Base-by-base conservation (phyloP, 2,329 filamentous ascomycete genomes). In the Myriosclerotinia curreyana region DNA sequence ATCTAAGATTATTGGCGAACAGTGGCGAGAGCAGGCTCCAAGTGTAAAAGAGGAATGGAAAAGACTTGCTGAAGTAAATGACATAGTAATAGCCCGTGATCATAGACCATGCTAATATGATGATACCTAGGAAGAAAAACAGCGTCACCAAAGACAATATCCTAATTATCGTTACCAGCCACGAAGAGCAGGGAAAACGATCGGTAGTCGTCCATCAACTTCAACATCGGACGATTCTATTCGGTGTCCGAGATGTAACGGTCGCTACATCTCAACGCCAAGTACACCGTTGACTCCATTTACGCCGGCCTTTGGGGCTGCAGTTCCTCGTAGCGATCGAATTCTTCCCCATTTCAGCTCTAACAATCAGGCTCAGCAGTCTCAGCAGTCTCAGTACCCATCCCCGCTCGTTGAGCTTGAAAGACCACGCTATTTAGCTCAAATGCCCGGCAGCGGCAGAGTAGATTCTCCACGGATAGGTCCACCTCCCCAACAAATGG, bases 81-180 rank as follows among this genome's bases (percentile, higher is more conserved):
- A n/a, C 51, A 42, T 36, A 44, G 36, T 25, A 50, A 31, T 42
- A 42, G 28, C 28, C 34, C 34, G 44, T 50, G n/a, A 51, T 25
- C 9, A 12, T 49, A 17, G 40, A 38, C 50, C 17, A 34, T 49
- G 58, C 54, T 58, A 11, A 65, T 34, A 22, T 4, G 36, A 20
- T 44, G 25, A 6, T 22, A 8, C 15, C 50, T 70, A 89, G 86
- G 85, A 96, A 78, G 95, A 98, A 76, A 98, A 98, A 80, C 81
- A 86, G 66, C 88, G 90, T 22, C 95, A 99, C 76, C 88, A 92
- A 73, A 87, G 88, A 68, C 90, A 93, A 77, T 96, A 97, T 75
- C 95, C 95, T 2, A 89, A 91, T 69, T 99, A 99, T 77, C 87
- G 92, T 68, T 99, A 98, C 75, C 92, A 96, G 75, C 95, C 95